These are phyloP conservation scores for Gnaphalium uliginosum DNA, from an alignment of 129 eudicot genomes.

Conservation along the genomic window DNA sequence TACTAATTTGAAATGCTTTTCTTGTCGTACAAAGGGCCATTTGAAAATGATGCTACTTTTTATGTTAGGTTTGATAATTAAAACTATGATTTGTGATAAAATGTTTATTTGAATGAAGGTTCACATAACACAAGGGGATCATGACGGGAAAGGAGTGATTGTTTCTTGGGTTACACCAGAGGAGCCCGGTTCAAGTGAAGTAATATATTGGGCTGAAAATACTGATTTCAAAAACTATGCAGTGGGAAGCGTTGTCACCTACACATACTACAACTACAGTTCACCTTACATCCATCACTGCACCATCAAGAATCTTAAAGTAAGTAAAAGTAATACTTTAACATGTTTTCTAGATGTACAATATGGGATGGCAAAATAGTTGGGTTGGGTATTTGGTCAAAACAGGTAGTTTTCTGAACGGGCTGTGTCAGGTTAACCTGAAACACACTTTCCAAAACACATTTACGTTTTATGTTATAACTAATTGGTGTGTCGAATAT, in stretches of 20 bases:
- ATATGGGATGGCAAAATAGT: not conserved
- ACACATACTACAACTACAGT: conserved; percentile 78
- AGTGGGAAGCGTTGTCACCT: conserved; percentile 53
- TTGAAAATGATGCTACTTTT: not conserved
- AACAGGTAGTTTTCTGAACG: not conserved
- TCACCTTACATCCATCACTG: conserved; percentile 96
- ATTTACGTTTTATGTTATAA: too few relatives aligned
- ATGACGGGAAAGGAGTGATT: conserved; percentile 71
- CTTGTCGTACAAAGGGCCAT: not conserved
- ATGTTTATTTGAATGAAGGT: conserved; percentile 49
- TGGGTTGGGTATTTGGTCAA: not conserved
- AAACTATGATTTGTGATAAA: not conserved
- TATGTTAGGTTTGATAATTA: not conserved
- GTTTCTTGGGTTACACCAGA: conserved; percentile 79
- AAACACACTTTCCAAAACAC: too few relatives aligned
- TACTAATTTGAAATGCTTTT: not conserved
- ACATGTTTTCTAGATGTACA: conserved; percentile 8
- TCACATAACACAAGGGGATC: conserved; percentile 95
- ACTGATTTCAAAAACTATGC: conserved; percentile 39
- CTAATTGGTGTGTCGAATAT: too few relatives aligned
- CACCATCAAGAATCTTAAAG: conserved; percentile 63
- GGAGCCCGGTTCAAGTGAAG: conserved; percentile 70
- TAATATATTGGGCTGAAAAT: conserved; percentile 69
- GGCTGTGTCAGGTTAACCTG: too few relatives aligned
- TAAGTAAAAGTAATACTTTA: conserved; percentile 19